Base-by-base conservation (phyloP, 2,329 filamentous ascomycete genomes). In the Xylariaceae sp. region DNA sequence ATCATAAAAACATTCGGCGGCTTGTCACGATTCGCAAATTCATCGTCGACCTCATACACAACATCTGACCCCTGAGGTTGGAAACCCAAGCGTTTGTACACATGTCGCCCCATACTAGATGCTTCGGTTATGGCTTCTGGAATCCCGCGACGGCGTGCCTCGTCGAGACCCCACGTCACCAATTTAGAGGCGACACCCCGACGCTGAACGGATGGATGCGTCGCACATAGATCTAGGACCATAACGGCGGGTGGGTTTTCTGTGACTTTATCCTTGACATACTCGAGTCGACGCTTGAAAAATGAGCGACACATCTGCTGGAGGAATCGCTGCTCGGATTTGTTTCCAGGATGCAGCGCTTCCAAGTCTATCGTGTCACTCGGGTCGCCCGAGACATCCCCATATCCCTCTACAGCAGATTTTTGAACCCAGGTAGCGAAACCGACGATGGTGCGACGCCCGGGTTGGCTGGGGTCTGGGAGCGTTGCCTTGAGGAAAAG, bases 401-500 rank as follows among this genome's bases (percentile, higher is more conserved):
- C 83, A 45, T 76, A 66, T 11, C 82, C 82, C 2, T 75, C 71
- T 0, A 84, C 75, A 6, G 73, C 68, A 0, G 83, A 85, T 0
- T 74, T 68, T 61, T 86, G 83, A 7, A 73, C 64, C 84, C 84
- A 87, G 53, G 85, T 79, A 2, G 83, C 82, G 24, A 82, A 57
- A 14, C 83, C 84, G 8, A 73, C 83, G n/a, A 84, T 73, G 7
- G 62, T 49, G 36, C 69, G 69, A 23, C 49, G 39, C 4, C 56
- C 56, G 5, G 48, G 19, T 2, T 65, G 64, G 1, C 75, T 63
- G 1, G 73, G 69, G 53, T 71, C 69, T 0, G 76, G 67, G 1
- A 84, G 43, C 0, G 79, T 83, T 1, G 82, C 83, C 58, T 84
- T 84, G 58, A 86, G 72, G 58, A 81, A 84, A 1, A 84, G 51